Evolutionary conservation across 1,284 basidiomycete genomes (phyloP), one percentile per base, ranked within the genome.

Genomic region (Cerioporus squamosus): DNA sequence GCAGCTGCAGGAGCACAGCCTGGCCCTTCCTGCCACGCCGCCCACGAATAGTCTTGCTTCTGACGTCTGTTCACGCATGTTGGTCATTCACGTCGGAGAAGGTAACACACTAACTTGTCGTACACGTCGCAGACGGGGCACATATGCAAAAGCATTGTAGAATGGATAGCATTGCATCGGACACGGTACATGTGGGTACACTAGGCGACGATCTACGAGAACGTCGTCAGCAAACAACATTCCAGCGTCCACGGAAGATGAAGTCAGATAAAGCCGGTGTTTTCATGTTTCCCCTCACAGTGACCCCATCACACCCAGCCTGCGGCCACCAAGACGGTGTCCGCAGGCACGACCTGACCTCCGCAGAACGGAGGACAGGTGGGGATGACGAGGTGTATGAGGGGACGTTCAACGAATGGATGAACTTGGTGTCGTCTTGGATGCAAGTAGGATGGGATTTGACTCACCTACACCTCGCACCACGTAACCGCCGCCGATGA

Each of bases 371-470:
- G 31, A 44, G 44, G 15, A 38, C 73, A 72, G 75, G 69, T 75
- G 75, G 74, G 69, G 62, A 61, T 61, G 60, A 53, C 62, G 63
- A 67, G 68, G 70, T 67, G 69, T 67, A 71, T 71, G 65, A 68
- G 72, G 70, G 76, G 76, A 77, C 75, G 74, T 75, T 90, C 87
- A 88, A 90, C 79, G 87, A 90, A 90, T 89, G 87, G 87, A 90
- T 90, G 81, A 90, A 89, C 87, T 90, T 84, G 72, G 79, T 88
- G 88, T 88, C 86, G 75, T 83, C 78, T 69, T 72, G 53, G 51
- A 66, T 62, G 24, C 26, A 33, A 18, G 10, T 7, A 24, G 49
- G 51, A 43, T 12, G 49, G 55, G 26, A 40, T 38, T 43, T 50
- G 57, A 60, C 71, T 70, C 55, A 75, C 69, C 68, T 64, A 51